These are phyloP conservation scores for Phialophora macrospora DNA, from an alignment of 2,329 filamentous ascomycete genomes.

Conservation along the genomic window DNA sequence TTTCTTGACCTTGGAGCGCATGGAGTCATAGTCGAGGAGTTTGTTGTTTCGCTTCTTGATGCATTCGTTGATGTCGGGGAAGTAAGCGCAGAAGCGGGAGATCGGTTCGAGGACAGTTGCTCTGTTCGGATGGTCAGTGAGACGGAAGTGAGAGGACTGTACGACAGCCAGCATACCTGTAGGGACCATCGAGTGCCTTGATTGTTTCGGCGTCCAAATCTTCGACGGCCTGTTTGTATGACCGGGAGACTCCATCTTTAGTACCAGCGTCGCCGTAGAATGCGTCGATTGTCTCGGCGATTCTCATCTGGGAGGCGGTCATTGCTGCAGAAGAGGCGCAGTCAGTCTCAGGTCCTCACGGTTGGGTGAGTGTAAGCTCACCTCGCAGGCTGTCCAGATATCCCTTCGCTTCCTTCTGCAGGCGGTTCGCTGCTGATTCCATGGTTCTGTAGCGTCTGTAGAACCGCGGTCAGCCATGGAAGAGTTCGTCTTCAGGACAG, in stretches of 20 bases:
- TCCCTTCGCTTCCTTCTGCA: slow-evolving; percentile 98
- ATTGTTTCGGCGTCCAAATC: slow-evolving; percentile 98
- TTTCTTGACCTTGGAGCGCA: slow-evolving; percentile 95
- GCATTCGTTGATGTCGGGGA: slow-evolving; percentile 98
- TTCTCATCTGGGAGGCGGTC: slow-evolving; percentile 99
- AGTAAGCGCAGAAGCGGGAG: slow-evolving; percentile 94
- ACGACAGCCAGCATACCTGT: slow-evolving; percentile 63
- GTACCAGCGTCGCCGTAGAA: slow-evolving; percentile 98
- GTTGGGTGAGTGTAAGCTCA: slow-evolving; percentile 47
- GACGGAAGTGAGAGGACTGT: neutral
- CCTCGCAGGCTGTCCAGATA: slow-evolving; percentile 94
- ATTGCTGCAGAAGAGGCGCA: slow-evolving; percentile 67
- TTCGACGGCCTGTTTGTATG: slow-evolving; percentile 98
- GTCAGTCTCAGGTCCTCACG: slow-evolving; percentile 5
- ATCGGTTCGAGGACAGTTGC: slow-evolving; percentile 96
- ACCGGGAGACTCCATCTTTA: slow-evolving; percentile 90
- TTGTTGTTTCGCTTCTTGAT: slow-evolving; percentile 99
- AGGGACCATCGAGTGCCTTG: slow-evolving; percentile 95
- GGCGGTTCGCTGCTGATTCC: slow-evolving; percentile 86
- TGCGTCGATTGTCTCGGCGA: slow-evolving; percentile 98
- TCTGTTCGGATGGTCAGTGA: slow-evolving; percentile 49
- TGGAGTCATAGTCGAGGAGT: slow-evolving; percentile 94
- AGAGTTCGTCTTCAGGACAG: slow-evolving; percentile 5
- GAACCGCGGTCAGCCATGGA: slow-evolving; percentile 19
- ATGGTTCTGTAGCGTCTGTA: slow-evolving; percentile 90